Evolutionary conservation across 2,329 filamentous ascomycete species (phyloP), one percentile per base, ranked within the genome.

Genomic region (Colletotrichum lentis): DNA sequence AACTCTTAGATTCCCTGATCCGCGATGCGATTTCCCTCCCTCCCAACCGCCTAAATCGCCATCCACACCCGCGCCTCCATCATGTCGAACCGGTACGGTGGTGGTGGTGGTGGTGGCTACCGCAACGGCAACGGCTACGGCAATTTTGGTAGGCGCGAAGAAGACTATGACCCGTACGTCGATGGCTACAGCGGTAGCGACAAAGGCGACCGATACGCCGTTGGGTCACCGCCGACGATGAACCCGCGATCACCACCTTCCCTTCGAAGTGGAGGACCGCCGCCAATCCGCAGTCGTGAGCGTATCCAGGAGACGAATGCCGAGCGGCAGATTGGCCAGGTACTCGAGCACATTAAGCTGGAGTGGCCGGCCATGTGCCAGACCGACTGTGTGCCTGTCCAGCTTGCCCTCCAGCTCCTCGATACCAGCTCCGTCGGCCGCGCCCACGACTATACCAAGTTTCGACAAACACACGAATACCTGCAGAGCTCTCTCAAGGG

Each of bases 321-420:
- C 62, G 85, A 87, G 77, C 79, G 83, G 56, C 84, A 88, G 76
- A 88, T 88, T 67, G 79, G 80, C 57, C 83, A 88, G 73, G 87
- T 97, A 2, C 84, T 98, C 56, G 89, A 93, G 72, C 89, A 92
- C 72, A 97, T 99, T 75, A 90, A 94, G 76, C 82, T 86, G 65
- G 93, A 97, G 76, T 99, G 96, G 95, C 91, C 92, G 50, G 91
- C 94, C 73, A 96, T 99, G 91, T 93, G 92, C 71, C 86, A 91
- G 73, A 90, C 91, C 70, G 91, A 96, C 75, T 97, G 94, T 76
- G 88, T 97, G 39, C 96, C 96, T 2, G 93, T 98, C 43, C 94
- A 98, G 78, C 88, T 97, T 60, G 93, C 95, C n/a, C 85, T 99
- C 54, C 94, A 97, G 80, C 85, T 99, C 71, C 92, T 98, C 81